Conservation (phyloP, 2,329 filamentous ascomycete genomes). For the Cladophialophora chaetospira region DNA sequence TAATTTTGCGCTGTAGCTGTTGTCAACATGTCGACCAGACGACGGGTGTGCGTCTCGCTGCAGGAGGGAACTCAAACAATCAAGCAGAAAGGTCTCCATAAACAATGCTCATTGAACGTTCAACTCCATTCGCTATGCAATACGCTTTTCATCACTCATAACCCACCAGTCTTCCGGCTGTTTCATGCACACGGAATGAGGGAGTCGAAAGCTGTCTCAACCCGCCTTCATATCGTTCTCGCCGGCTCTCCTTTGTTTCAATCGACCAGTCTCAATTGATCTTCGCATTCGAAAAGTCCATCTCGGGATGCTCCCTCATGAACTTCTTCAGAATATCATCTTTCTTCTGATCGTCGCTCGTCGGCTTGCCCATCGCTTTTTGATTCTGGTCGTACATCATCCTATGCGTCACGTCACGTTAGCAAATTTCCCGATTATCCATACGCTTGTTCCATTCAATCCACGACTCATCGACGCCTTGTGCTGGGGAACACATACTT, state of each 20-base stretch:
- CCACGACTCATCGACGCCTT: slow-evolving; percentile 91
- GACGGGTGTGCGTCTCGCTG: too few species aligned
- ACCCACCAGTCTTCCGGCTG: neutral
- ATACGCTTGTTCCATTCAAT: slow-evolving; percentile 88
- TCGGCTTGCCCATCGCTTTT: slow-evolving; percentile 87
- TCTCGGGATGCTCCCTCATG: slow-evolving; percentile 74
- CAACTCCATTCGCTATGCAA: neutral
- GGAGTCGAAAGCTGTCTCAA: neutral
- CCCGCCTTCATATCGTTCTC: neutral
- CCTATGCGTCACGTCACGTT: slow-evolving; percentile 32
- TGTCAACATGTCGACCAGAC: too few species aligned
- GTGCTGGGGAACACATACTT: slow-evolving; percentile 67
- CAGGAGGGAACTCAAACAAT: too few species aligned
- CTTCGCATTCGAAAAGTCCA: slow-evolving; percentile 69
- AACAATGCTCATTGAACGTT: too few species aligned
- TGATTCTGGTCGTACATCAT: slow-evolving; percentile 99
- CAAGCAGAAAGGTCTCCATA: too few species aligned
- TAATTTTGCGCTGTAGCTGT: too few species aligned
- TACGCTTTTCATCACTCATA: neutral
- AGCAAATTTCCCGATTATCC: slow-evolving; percentile 85
- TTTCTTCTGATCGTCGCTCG: slow-evolving; percentile 95
- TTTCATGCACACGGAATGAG: neutral
- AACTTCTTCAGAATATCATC: slow-evolving; percentile 90
- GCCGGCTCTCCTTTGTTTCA: neutral
- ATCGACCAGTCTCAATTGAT: slow-evolving; percentile 48